phyloP scores from a whole-genome alignment of 1,284 basidiomycete genomes.

The Pseudozyma thailandica region DNA sequence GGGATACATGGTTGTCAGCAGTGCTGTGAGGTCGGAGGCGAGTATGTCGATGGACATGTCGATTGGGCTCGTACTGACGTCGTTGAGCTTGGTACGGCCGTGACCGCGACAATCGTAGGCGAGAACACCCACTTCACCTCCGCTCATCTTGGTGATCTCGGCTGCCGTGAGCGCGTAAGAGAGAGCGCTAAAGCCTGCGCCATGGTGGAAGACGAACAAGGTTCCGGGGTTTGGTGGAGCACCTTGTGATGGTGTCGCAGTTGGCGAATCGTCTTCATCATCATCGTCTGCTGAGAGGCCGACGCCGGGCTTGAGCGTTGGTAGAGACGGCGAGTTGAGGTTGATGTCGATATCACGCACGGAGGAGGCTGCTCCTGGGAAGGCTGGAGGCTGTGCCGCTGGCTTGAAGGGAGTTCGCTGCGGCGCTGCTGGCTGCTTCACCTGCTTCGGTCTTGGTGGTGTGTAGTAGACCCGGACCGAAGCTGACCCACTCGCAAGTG shows the following conservation, averaged over 20 bases:
- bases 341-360: constrained; percentile 14
- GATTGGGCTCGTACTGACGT: constrained; percentile 12
- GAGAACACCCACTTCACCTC: constrained; percentile 83
- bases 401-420: background rate
- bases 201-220: constrained; percentile 90
- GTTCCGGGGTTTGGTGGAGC: constrained; percentile 70
- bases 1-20: constrained; percentile 53
- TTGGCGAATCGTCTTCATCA: constrained; percentile 68
- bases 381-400: background rate
- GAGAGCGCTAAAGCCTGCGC: constrained; percentile 88
- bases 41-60: constrained; percentile 61
- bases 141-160: constrained; percentile 75
- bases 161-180: constrained; percentile 89
- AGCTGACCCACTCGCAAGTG: constrained; percentile 18
- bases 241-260: background rate
- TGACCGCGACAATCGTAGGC: constrained; percentile 87
- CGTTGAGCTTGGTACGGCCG: constrained; percentile 70
- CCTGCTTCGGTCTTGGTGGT: constrained; percentile 39
- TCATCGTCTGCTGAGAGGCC: constrained; percentile 51
- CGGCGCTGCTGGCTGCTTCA: background rate
- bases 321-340: constrained; percentile 15
- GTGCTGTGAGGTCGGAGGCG: constrained; percentile 36
- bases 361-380: constrained; percentile 4
- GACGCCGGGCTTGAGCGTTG: constrained; percentile 54
- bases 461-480: constrained; percentile 69